A percentile compares a stretch with the other conserved stretches of the same genome.
Conservation (phyloP, 495 filamentous ascomycete genomes). For the Amphirosellinia nigrospora region DNA sequence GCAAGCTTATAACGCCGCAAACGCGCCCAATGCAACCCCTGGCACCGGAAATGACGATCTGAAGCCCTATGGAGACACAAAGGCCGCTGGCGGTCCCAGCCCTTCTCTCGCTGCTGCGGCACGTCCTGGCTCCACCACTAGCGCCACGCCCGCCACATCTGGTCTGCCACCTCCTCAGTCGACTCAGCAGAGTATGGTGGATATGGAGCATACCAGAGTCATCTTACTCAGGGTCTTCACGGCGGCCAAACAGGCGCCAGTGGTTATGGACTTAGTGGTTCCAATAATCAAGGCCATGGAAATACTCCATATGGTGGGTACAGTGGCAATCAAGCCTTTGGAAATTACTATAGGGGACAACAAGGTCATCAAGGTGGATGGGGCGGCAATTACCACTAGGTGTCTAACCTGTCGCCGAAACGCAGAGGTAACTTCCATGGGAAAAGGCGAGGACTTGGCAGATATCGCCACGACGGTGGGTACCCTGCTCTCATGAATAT, state of each 20-base stretch:
- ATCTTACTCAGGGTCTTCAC: conserved; percentile 69
- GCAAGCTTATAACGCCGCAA: conserved; percentile 70
- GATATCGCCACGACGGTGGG: conserved; percentile 25
- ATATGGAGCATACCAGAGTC: conserved; percentile 76
- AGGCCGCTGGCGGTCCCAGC: conserved; percentile 76
- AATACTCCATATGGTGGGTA: conserved; percentile 59
- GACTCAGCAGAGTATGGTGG: conserved; percentile 63
- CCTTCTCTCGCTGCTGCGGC: conserved; percentile 81
- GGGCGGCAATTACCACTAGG: conserved; percentile 73
- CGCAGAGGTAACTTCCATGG: conserved; percentile 18
- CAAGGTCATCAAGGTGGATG: conserved; percentile 61
- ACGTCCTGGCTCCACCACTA: conserved; percentile 85
- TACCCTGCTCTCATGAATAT: conserved; percentile 38
- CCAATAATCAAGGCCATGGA: conserved; percentile 66
- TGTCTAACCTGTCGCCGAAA: conserved; percentile 28
- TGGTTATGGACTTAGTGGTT: conserved; percentile 71
- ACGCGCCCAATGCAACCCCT: conserved; percentile 63
- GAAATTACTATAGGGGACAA: conserved; percentile 58
- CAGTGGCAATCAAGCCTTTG: conserved; percentile 60
- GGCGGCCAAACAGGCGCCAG: conserved; percentile 69
- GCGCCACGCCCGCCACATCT: conserved; percentile 68
- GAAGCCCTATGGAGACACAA: conserved; percentile 75
- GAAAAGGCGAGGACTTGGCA: conserved; percentile 18
- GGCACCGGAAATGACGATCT: conserved; percentile 68
- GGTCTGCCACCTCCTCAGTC: conserved; percentile 80